A percentile compares a stretch with the other conserved stretches of the same genome.
Conservation (phyloP, 176 grass and related monocot genomes). For the Oryza australiensis region DNA sequence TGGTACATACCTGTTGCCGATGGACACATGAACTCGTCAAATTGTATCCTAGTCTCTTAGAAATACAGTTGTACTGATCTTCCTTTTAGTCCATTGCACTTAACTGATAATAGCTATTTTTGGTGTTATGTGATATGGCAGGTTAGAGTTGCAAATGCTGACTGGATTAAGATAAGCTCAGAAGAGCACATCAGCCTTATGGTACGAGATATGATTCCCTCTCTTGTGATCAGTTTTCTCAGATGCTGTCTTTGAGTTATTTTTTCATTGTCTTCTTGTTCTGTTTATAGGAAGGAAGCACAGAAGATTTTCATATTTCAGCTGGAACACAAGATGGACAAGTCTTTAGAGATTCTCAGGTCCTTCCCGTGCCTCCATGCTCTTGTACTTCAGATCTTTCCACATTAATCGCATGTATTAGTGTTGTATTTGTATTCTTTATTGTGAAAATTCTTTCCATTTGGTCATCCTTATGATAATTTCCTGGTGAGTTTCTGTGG, state of each 20-base stretch:
- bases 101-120: neutral
- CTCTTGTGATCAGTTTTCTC: conserved; percentile 23
- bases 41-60: neutral
- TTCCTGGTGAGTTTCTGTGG: neutral
- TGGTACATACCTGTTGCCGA: neutral
- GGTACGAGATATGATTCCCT: conserved; percentile 52
- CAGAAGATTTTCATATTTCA: conserved; percentile 74
- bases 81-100: neutral
- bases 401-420: neutral
- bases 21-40: conserved; percentile 1
- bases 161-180: conserved; percentile 88
- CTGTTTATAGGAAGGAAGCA: conserved; percentile 79
- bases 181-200: conserved; percentile 82
- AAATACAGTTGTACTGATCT: conserved; percentile 3
- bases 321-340: conserved; percentile 83
- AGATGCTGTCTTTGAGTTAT: conserved; percentile 28
- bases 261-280: conserved; percentile 33
- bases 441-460: conserved; percentile 14
- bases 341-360: conserved; percentile 84
- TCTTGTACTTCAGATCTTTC: neutral
- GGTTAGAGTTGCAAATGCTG: conserved; percentile 86
- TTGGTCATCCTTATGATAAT: conserved; percentile 6
- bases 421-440: conserved; percentile 1
- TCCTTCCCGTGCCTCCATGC: conserved; percentile 26
- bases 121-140: conserved; percentile 37